Evolutionary conservation across 164 flowering plant species (phyloP).

Genomic region (Liquidambar formosana): DNA sequence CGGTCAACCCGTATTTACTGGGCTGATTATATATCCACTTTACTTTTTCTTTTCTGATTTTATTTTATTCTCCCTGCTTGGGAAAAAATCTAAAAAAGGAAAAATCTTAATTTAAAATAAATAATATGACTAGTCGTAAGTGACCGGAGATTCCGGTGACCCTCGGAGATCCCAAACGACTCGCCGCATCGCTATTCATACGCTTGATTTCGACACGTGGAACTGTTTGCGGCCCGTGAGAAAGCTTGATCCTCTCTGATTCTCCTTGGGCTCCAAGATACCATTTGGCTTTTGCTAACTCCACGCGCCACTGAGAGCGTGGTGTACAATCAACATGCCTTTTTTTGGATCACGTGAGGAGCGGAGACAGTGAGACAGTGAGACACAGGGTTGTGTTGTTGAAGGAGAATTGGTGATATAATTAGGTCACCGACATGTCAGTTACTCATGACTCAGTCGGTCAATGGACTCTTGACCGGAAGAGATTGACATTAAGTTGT

Average conservation of each 20-base stretch:
- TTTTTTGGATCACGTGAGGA: too few relatives aligned
- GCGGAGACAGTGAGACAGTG: too few relatives aligned
- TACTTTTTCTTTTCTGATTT: conserved; percentile 4
- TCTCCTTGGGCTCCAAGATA: not conserved
- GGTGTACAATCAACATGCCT: too few relatives aligned
- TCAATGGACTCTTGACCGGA: too few relatives aligned
- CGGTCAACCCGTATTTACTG: not conserved
- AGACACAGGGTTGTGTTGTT: too few relatives aligned
- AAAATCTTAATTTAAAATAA: not conserved
- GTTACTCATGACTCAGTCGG: too few relatives aligned
- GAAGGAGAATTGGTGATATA: too few relatives aligned
- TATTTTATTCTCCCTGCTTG: not conserved
- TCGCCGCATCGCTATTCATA: conserved; percentile 16
- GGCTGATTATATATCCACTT: not conserved
- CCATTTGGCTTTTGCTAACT: not conserved
- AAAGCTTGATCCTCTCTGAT: not conserved
- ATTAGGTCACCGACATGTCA: too few relatives aligned
- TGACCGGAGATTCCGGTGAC: conserved; percentile 14
- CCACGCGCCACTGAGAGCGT: too few relatives aligned
- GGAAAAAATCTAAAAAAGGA: not conserved
- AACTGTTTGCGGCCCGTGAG: not conserved
- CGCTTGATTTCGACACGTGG: conserved; percentile 4
- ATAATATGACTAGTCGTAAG: not conserved
- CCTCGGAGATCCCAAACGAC: conserved; percentile 17
- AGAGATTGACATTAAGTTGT: too few relatives aligned